Conservation (phyloP, 1,284 basidiomycete genomes). For the Pseudozyma hubeiensis region DNA sequence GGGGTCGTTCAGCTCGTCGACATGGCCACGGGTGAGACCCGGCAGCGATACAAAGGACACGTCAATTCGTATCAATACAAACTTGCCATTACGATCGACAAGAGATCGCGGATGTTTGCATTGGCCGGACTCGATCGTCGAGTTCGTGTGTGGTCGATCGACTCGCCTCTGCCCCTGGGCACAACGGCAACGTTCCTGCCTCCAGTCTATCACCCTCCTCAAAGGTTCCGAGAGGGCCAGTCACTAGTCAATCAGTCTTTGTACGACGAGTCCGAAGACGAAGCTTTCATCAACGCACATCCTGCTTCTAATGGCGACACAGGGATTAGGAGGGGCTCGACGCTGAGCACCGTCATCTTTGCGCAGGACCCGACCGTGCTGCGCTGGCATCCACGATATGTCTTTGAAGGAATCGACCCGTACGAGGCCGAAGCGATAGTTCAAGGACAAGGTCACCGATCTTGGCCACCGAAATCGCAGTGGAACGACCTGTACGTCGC, state of each 20-base stretch:
- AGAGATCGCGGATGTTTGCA: conserved; percentile 16
- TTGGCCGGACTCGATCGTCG: conserved; percentile 28
- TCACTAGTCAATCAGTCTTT: background rate
- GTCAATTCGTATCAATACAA: conserved; percentile 37
- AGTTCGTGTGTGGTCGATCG: conserved; percentile 40
- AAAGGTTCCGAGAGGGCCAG: background rate
- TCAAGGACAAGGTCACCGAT: background rate
- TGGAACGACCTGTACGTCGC: conserved; percentile 34
- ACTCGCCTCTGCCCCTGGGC: conserved; percentile 21
- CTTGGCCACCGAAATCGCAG: background rate
- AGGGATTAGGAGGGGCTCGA: conserved; percentile 7
- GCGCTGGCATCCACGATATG: conserved; percentile 28
- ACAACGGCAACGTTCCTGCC: conserved; percentile 2
- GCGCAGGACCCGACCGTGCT: conserved; percentile 9
- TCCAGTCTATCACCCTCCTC: background rate
- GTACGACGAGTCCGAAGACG: conserved; percentile 9
- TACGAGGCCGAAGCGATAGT: conserved; percentile 8
- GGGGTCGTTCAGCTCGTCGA: conserved; percentile 23
- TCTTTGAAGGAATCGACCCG: conserved; percentile 15
- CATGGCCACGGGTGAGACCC: background rate
- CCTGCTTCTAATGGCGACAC: background rate
- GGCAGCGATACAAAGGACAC: conserved; percentile 19
- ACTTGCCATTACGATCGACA: conserved; percentile 24
- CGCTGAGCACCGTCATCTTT: conserved; percentile 15
- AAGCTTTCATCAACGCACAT: background rate